phyloP scores from a whole-genome alignment of 805 yeast genomes.

The Nakazawaea pomicola region DNA sequence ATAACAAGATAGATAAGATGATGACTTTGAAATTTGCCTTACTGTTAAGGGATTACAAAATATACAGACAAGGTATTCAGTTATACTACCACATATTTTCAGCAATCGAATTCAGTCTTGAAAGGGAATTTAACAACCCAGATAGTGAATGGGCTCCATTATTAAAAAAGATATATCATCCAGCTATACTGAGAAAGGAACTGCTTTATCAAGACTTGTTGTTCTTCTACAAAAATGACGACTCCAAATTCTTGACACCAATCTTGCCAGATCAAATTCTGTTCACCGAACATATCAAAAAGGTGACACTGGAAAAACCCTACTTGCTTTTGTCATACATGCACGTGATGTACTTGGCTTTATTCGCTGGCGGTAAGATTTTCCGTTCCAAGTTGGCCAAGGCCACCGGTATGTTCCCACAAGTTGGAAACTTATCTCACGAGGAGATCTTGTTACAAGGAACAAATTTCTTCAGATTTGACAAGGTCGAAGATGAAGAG shows the following conservation, averaged over 20 bases:
- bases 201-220: constrained; percentile 56
- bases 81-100: constrained; percentile 65
- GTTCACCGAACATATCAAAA: constrained; percentile 55
- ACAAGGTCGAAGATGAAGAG: constrained; percentile 58
- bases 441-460: constrained; percentile 59
- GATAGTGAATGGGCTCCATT: constrained; percentile 34
- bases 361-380: constrained; percentile 81
- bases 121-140: constrained; percentile 36
- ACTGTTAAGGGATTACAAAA: constrained; percentile 69
- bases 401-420: constrained; percentile 72
- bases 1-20: constrained; percentile 63
- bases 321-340: constrained; percentile 71
- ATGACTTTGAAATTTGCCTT: constrained; percentile 68
- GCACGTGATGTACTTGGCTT: constrained; percentile 80
- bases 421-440: constrained; percentile 58
- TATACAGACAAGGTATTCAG: constrained; percentile 78
- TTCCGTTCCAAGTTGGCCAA: constrained; percentile 62
- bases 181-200: constrained; percentile 59
- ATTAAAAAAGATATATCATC: constrained; percentile 59
- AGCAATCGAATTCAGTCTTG: constrained; percentile 52
- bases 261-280: constrained; percentile 56
- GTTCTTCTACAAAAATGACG: constrained; percentile 57
- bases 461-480: constrained; percentile 68
- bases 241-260: constrained; percentile 52
- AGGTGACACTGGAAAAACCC: constrained; percentile 56